Conservation (phyloP, 805 yeast genomes). For the Clavispora phyllophila region DNA sequence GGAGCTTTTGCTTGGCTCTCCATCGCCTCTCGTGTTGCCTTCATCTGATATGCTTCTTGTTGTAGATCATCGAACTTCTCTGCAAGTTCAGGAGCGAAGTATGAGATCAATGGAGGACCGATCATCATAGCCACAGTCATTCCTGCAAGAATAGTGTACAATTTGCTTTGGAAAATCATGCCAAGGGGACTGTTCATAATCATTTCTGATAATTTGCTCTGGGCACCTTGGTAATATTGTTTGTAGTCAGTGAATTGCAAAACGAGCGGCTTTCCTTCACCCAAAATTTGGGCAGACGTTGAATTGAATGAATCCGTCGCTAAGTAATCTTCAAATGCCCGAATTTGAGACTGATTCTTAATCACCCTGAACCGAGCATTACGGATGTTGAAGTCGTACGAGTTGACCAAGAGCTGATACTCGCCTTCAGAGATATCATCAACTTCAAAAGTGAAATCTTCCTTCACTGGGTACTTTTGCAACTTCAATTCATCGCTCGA, state of each 20-base stretch:
- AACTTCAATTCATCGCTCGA: neutral
- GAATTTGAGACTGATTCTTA: conserved; percentile 18
- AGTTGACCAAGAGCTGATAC: conserved; percentile 28
- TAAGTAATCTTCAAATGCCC: conserved; percentile 21
- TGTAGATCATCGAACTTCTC: conserved; percentile 22
- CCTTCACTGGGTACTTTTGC: conserved; percentile 13
- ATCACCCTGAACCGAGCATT: conserved; percentile 22
- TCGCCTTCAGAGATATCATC: conserved; percentile 24
- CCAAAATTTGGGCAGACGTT: conserved; percentile 14
- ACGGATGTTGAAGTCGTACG: conserved; percentile 31
- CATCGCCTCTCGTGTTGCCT: neutral
- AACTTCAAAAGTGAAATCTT: conserved; percentile 23
- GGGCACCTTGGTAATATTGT: conserved; percentile 31
- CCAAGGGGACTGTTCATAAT: conserved; percentile 39
- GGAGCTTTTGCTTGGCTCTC: neutral
- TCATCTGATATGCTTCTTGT: conserved; percentile 1
- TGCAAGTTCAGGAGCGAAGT: conserved; percentile 35
- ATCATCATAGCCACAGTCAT: conserved; percentile 24
- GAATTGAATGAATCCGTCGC: conserved; percentile 13
- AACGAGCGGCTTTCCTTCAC: conserved; percentile 15
- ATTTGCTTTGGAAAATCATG: conserved; percentile 30
- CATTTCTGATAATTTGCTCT: conserved; percentile 27
- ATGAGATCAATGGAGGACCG: conserved; percentile 28
- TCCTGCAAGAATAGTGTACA: conserved; percentile 31
- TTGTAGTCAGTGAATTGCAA: conserved; percentile 19